Base-by-base conservation (phyloP, 805 yeast genomes). In the Teunomyces cretensis region DNA sequence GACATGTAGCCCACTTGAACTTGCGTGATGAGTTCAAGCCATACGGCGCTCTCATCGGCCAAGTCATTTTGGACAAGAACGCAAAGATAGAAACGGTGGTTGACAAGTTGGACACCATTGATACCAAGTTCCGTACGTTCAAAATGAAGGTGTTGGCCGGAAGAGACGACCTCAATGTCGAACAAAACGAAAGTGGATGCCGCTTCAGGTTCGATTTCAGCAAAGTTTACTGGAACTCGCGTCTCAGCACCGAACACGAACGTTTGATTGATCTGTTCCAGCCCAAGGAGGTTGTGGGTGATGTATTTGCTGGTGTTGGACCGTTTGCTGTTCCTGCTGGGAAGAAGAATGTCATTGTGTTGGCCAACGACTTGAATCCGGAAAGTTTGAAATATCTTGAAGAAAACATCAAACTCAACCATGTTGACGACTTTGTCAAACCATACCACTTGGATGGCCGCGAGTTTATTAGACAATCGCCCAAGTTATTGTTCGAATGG, bases 301-400 rank as follows among this genome's bases (percentile, higher is more conserved):
- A 94, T 69, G 97, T 90, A 0, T 88, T 95, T 81, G 98, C 97
- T 0, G 99, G 99, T 39, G 98, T 94, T 1, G 99, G 99, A 0
- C 99, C 99, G 4, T 94, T 95, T 70, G 92, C 96, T 1, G 81
- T 94, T 1, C 99, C 99, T 0, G 96, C 97, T 0, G 98, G 91
- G 11, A 89, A 86, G 63, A 88, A 85, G 49, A 78, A 78, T 12
- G 86, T 83, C 9, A 62, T 91, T 42, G 96, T 88, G 0, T 72
- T 94, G 54, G 97, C 97, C 9, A 94, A 91, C 61, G 99, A 94
- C 63, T 72, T 94, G 61, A 94, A 94, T 58, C 98, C 97, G 0
- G 87, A 85, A 48, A 84, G 96, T 47, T 87, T 70, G 65, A 79
- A 80, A 52, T 85, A 86, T 57, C 75, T 94, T 68, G 62, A 68